These are phyloP conservation scores for Combretum micranthum DNA, from an alignment of 345 rosid genomes.

Conservation along the genomic window DNA sequence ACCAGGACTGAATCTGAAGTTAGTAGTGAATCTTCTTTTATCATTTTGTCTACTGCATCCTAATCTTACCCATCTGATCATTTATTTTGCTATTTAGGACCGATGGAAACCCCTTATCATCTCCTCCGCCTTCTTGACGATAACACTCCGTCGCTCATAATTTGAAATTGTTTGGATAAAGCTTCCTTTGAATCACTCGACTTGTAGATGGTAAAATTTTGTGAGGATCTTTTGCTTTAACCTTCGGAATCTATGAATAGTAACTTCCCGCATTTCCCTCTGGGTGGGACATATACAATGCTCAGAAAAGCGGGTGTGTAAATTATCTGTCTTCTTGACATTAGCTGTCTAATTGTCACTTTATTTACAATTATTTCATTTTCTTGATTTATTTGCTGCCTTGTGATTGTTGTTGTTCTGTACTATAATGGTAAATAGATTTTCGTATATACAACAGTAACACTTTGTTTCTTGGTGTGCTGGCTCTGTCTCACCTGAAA, in stretches of 20 bases:
- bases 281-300: too few species aligned
- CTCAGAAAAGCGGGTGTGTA: too few species aligned
- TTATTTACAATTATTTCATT: too few species aligned
- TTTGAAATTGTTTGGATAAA: neutral
- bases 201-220: slow-evolving; percentile 3
- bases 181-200: slow-evolving; percentile 4
- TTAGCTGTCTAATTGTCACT: too few species aligned
- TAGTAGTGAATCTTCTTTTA: slow-evolving; percentile 11
- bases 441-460: neutral
- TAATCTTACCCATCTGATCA: slow-evolving; percentile 13
- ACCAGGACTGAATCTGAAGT: slow-evolving; percentile 54
- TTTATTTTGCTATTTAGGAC: slow-evolving; percentile 23
- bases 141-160: neutral
- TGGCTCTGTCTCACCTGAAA: neutral
- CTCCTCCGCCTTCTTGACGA: slow-evolving; percentile 28
- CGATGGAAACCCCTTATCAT: slow-evolving; percentile 32
- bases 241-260: neutral
- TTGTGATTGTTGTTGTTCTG: too few species aligned
- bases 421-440: too few species aligned
- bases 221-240: neutral
- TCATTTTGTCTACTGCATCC: neutral
- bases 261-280: too few species aligned
- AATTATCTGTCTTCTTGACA: too few species aligned
- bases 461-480: neutral
- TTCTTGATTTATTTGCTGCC: too few species aligned